phyloP scores from a whole-genome alignment of 2,329 filamentous ascomycete genomes.

The Oidium heveae region DNA sequence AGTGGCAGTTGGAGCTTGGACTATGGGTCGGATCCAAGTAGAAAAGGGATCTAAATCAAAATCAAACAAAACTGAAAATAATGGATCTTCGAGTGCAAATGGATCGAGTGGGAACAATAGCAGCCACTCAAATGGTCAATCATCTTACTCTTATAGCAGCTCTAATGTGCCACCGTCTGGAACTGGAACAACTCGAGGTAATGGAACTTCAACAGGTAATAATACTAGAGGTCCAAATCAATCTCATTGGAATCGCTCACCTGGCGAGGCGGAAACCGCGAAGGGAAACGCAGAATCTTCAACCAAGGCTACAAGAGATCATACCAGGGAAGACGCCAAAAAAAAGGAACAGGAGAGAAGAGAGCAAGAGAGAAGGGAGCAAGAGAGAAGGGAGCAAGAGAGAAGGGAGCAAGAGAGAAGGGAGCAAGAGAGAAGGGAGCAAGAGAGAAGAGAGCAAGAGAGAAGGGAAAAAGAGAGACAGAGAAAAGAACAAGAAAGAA shows the following conservation, averaged over 20 bases:
- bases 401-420: too few species aligned
- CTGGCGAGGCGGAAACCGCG: slow-evolving; percentile 3
- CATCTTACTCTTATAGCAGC: slow-evolving; percentile 6
- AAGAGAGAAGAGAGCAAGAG: slow-evolving; percentile 37
- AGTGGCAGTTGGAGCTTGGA: slow-evolving; percentile 59
- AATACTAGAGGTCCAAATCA: slow-evolving; percentile 2
- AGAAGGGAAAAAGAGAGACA: slow-evolving; percentile 41
- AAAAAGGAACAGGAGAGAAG: too few species aligned
- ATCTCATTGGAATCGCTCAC: slow-evolving; percentile 8
- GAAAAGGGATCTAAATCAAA: slow-evolving; percentile 10
- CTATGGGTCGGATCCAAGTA: slow-evolving; percentile 38
- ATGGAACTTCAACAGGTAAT: slow-evolving; percentile 2
- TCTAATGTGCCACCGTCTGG: too few species aligned
- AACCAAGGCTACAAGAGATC: slow-evolving; percentile 24
- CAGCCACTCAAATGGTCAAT: slow-evolving; percentile 7
- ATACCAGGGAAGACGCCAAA: too few species aligned
- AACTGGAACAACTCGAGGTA: slow-evolving; percentile 3
- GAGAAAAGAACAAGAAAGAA: slow-evolving; percentile 38
- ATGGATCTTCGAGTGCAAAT: slow-evolving; percentile 4
- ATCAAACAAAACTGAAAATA: slow-evolving; percentile 3
- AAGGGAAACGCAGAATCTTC: slow-evolving; percentile 2
- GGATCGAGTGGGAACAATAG: slow-evolving; percentile 4
- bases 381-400: too few species aligned
- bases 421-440: slow-evolving; percentile 46
- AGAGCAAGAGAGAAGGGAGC: too few species aligned